Evolutionary conservation across 257 asterid species (phyloP).

Genomic region (Solanum virginianum): DNA sequence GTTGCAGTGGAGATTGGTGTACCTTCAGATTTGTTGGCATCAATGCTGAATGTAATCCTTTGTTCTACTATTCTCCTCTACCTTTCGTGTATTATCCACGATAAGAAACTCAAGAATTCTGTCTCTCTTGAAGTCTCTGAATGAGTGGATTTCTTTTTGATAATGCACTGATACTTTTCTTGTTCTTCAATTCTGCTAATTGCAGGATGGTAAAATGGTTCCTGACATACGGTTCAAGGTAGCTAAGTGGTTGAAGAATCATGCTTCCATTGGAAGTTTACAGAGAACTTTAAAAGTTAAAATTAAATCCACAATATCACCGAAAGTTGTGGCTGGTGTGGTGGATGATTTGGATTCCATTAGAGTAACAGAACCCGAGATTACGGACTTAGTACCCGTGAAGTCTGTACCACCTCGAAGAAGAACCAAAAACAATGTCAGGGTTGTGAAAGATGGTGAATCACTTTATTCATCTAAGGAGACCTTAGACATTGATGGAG

Average conservation of each 20-base stretch:
- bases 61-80: background rate
- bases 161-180: background rate
- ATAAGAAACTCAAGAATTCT: background rate
- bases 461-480: constrained; percentile 21
- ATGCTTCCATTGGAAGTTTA: constrained; percentile 42
- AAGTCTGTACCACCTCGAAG: constrained; percentile 70
- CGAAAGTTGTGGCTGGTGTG: constrained; percentile 31
- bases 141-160: background rate
- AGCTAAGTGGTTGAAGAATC: constrained; percentile 60
- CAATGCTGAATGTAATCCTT: constrained; percentile 50
- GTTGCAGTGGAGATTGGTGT: constrained; percentile 78
- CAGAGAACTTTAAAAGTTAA: constrained; percentile 42
- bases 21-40: constrained; percentile 46
- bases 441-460: constrained; percentile 33
- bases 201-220: constrained; percentile 52
- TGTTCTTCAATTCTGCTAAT: background rate
- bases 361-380: constrained; percentile 37
- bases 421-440: constrained; percentile 57
- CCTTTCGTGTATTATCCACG: background rate
- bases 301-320: constrained; percentile 20
- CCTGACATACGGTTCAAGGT: constrained; percentile 54
- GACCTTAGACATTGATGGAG: constrained; percentile 12
- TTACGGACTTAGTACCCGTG: constrained; percentile 46
- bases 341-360: constrained; percentile 31
- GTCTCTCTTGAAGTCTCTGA: background rate